Evolutionary conservation across 2,329 filamentous ascomycete genomes (phyloP).

Genomic region (Penicillium sp.): DNA sequence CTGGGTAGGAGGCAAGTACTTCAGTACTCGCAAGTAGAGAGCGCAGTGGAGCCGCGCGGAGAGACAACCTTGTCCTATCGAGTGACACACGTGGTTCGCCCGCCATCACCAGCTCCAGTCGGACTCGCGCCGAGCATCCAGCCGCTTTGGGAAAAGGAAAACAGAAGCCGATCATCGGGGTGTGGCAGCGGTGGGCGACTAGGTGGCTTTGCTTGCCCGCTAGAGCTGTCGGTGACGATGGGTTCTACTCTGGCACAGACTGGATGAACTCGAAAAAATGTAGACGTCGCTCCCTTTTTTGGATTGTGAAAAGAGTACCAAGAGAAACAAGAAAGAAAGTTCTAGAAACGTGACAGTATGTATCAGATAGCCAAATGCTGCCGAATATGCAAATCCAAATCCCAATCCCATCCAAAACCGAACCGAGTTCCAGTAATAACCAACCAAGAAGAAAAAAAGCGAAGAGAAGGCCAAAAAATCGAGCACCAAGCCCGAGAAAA

Average conservation of each 20-base stretch:
- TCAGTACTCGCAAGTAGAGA: background rate
- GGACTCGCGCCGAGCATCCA: no score
- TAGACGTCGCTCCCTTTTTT: constrained; percentile 12
- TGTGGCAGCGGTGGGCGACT: no score
- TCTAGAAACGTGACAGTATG: constrained; percentile 28
- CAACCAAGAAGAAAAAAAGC: constrained; percentile 13
- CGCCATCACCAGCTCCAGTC: background rate
- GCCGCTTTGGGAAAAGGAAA: no score
- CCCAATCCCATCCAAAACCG: constrained; percentile 19
- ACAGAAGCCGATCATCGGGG: no score
- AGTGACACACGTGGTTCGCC: constrained; percentile 15
- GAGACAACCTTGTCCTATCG: constrained; percentile 14
- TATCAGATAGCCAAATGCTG: constrained; percentile 28
- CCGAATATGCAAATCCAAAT: constrained; percentile 30
- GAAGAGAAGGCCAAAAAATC: constrained; percentile 14
- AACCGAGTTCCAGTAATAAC: constrained; percentile 13
- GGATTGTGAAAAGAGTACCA: no score
- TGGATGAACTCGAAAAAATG: no score
- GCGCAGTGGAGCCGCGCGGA: constrained; percentile 6
- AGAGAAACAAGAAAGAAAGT: constrained; percentile 13
- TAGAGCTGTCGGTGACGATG: no score
- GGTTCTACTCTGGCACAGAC: no score
- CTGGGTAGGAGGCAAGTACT: no score
- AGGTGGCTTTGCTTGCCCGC: no score
- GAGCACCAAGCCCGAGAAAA: constrained; percentile 16